Evolutionary conservation across 177 flowering plant species (phyloP), one percentile per base, ranked within the genome.

Genomic region (Vitis hybrid): DNA sequence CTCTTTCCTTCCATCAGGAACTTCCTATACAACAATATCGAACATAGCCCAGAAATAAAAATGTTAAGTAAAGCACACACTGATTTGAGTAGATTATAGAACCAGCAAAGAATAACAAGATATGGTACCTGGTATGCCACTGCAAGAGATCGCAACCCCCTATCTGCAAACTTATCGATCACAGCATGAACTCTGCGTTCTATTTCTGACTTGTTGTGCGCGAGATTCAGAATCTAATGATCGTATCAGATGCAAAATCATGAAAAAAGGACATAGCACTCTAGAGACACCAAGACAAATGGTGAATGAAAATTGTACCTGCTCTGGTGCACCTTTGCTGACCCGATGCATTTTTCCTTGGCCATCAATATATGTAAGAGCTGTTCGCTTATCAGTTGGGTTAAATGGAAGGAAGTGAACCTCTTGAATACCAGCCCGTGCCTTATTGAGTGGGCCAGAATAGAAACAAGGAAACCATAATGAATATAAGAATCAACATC

Each of bases 301-400:
- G 60, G 18, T 4, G 14, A 51, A 12, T 48, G 30, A 49, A 23
- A 18, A 67, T 21, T 19, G 19, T 78, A 87, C 88, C 87, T 85
- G 91, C 68, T 85, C 89, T 15, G 91, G 89, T 6, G 91, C 87
- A 62, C 91, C 91, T 79, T 87, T 87, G 80, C 87, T 85, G 72
- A 80, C 86, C 34, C 91, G 64, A 56, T 87, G 89, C 89, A 79
- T 78, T 76, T 79, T 82, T 4, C 86, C 86, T 66, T 81, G 79
- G 49, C 63, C 50, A 60, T 87, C 87, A 62, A 81, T 76, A 74
- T 87, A 87, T 39, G 89, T 87, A 66, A 87, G 65, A 68, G 91
- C 87, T 26, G 89, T 85, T 70, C 85, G 82, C 66, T 87, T 87
- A 70, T 82, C 84, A 15, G 82, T 81, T 2, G 88, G 87, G 60